Conservation (phyloP, 176 grass and related monocot species). For the Cenchrus fungigraminus region DNA sequence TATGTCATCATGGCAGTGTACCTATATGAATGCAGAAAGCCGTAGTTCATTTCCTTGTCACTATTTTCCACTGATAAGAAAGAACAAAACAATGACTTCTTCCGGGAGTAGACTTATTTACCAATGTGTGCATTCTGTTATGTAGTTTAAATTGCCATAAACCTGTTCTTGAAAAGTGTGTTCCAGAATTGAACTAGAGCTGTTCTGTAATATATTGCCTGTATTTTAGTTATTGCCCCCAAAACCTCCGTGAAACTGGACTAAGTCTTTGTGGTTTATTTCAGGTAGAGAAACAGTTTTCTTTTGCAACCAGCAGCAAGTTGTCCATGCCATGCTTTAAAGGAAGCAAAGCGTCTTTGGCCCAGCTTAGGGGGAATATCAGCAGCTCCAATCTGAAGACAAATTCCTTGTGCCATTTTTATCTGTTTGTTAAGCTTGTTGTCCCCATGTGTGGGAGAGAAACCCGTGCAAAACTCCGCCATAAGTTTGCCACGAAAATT, state of each 20-base stretch:
- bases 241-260: slow-evolving; percentile 1
- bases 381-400: slow-evolving; percentile 25
- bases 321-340: background rate
- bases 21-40: background rate
- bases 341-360: background rate
- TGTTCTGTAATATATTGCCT: background rate
- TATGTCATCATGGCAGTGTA: background rate
- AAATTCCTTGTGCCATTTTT: background rate
- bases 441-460: background rate
- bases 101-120: background rate
- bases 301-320: background rate
- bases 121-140: background rate
- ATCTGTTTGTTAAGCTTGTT: slow-evolving; percentile 16
- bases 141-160: slow-evolving; percentile 32
- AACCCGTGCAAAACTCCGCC: slow-evolving; percentile 4
- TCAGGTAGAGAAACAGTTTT: slow-evolving; percentile 12
- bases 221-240: background rate
- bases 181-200: background rate
- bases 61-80: slow-evolving; percentile 7
- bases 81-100: background rate
- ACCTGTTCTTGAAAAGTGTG: background rate
- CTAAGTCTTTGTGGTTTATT: slow-evolving; percentile 28
- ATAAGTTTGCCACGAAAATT: slow-evolving; percentile 26
- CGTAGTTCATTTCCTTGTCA: background rate
- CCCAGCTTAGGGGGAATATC: slow-evolving; percentile 16